Conservation (phyloP, 352 stramenopile species). For the Phytophthora constricta region DNA sequence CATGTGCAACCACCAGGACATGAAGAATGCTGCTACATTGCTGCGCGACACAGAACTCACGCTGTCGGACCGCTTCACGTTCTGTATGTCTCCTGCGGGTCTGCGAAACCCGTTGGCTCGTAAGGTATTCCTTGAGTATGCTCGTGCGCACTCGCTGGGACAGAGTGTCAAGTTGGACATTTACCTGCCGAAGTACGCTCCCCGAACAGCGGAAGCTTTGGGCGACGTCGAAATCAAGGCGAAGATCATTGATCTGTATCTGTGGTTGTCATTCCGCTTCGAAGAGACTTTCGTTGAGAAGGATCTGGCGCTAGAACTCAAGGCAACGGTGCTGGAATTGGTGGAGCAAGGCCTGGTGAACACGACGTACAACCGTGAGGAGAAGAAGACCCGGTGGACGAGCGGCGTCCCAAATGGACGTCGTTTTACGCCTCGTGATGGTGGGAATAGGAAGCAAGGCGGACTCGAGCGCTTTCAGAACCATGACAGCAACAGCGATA, state of each 20-base stretch:
- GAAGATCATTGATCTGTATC: conserved; percentile 93
- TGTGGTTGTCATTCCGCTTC: conserved; percentile 95
- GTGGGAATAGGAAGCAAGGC: conserved; percentile 7
- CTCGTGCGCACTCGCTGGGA: conserved; percentile 67
- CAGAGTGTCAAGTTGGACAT: conserved; percentile 86
- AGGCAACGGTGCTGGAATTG: conserved; percentile 65
- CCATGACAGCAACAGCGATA: conserved; percentile 1
- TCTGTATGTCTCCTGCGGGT: conserved; percentile 91
- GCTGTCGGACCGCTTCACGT: conserved; percentile 84
- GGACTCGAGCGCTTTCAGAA: conserved; percentile 21
- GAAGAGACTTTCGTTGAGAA: conserved; percentile 84
- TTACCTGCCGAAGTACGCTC: conserved; percentile 66
- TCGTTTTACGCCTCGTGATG: conserved; percentile 4
- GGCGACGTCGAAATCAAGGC: conserved; percentile 91
- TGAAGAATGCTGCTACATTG: conserved; percentile 76
- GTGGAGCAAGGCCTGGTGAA: conserved; percentile 79
- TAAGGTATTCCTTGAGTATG: conserved; percentile 88
- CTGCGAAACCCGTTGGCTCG: conserved; percentile 75
- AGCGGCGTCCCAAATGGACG: conserved; percentile 28
- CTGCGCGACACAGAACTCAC: conserved; percentile 73
- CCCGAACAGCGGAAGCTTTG: conserved; percentile 86
- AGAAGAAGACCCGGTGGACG: conserved; percentile 45
- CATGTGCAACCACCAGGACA: conserved; percentile 87
- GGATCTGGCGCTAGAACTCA: conserved; percentile 68
- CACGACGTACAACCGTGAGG: conserved; percentile 75